phyloP scores from a whole-genome alignment of 768 basidiomycete genomes.

The Collybia sp. region DNA sequence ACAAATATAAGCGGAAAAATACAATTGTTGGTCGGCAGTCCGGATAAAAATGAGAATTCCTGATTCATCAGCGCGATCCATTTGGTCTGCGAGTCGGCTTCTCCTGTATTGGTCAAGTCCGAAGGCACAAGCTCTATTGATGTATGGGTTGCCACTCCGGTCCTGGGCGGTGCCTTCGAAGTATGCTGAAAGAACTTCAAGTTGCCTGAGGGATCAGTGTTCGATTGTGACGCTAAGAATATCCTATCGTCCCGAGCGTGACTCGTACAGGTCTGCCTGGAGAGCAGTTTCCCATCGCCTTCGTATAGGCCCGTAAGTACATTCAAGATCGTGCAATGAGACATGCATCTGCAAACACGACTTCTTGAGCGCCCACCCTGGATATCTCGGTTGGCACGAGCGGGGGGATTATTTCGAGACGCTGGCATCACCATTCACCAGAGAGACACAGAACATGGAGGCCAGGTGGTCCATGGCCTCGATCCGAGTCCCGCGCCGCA shows the following conservation, averaged over 20 bases:
- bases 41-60: not conserved
- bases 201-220: not conserved
- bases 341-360: not conserved
- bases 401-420: not conserved
- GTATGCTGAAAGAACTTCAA: not conserved
- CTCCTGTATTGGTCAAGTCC: not conserved
- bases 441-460: no score
- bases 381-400: not conserved
- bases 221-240: not conserved
- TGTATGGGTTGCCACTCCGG: no score
- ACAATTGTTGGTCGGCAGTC: not conserved
- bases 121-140: not conserved
- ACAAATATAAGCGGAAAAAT: slow-evolving; percentile 8
- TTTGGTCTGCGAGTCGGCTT: not conserved
- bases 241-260: slow-evolving; percentile 13
- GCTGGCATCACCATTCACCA: no score
- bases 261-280: slow-evolving; percentile 11
- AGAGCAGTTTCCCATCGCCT: slow-evolving; percentile 8
- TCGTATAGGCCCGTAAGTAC: slow-evolving; percentile 9
- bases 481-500: no score
- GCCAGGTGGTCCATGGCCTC: no score
- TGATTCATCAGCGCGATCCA: not conserved
- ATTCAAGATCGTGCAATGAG: slow-evolving; percentile 4
- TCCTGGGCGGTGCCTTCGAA: no score
- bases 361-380: not conserved